Base-by-base conservation (phyloP, 2,329 filamentous ascomycete species). In the Byssochlamys sp. region DNA sequence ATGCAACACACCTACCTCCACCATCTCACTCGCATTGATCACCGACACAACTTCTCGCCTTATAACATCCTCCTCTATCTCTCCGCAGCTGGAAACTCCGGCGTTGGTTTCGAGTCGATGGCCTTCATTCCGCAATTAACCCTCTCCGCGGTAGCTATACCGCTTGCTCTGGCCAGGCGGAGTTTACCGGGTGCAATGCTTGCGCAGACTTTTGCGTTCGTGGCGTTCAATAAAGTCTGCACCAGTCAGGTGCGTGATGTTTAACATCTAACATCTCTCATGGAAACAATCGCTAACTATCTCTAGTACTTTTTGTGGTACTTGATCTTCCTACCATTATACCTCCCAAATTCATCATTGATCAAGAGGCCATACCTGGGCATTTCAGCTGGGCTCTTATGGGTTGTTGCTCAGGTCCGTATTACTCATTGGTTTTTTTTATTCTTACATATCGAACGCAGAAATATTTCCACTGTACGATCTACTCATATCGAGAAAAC, bases 301-400 rank as follows among this genome's bases (percentile, higher is more conserved):
- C 11, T n/a, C 5, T 28, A 96, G 90, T 99, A 99, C 72, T 99
- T 99, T 73, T 82, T 99, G 54, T 99, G 94, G 94, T 97, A 99
- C 74, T 86, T 96, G 74, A 84, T 96, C 62, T 89, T 99, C 65
- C 78, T 97, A 2, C 94, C 94, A 0, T 86, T 96, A 54, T 95
- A 96, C 70, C 85, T 99, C 0, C 91, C 92, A 0, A 76, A 76
- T 39, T 96, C 91, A 0, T 87, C 87, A 0, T 80, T 96, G 12
- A 75, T 95, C 0, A 74, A 71, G 3, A 78, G 75, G 2, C 83
- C 83, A 0, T 67, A 68, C 4, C 73, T 87, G 2, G 94, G 94
- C 1, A 59, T 88, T 1, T 65, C 77, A 0, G 89, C 89, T 0
- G 77, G 89, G 4, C 65, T 75, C 1, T 74, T 91, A 3, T 99